Evolutionary conservation across 139 green algal species (phyloP).

Genomic region (Raphidocelis subcapitata): DNA sequence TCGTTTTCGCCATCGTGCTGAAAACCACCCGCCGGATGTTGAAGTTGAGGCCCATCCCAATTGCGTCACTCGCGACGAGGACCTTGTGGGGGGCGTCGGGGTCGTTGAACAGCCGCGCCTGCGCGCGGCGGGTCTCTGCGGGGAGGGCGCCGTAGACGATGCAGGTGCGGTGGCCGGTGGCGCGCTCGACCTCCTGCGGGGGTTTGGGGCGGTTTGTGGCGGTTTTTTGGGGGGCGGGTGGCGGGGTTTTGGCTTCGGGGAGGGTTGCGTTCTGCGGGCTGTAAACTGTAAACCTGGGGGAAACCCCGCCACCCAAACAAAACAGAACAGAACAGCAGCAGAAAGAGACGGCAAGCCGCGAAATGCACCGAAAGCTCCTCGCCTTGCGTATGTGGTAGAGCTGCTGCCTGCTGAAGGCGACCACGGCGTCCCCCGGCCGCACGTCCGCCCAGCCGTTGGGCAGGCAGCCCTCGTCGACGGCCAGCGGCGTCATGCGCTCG

Average conservation of each 20-base stretch:
- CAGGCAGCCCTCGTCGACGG: slow-evolving; percentile 39
- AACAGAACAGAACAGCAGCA: too few species aligned
- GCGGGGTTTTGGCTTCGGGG: too few species aligned
- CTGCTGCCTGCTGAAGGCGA: slow-evolving; percentile 80
- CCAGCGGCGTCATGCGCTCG: slow-evolving; percentile 68
- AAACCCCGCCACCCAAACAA: too few species aligned
- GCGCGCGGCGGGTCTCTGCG: slow-evolving; percentile 77
- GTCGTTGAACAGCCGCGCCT: slow-evolving; percentile 92
- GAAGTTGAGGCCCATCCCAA: slow-evolving; percentile 98
- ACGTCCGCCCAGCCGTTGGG: slow-evolving; percentile 39
- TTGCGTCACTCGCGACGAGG: slow-evolving; percentile 91
- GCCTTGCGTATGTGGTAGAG: slow-evolving; percentile 27
- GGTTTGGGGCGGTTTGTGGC: background rate
- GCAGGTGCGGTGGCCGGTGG: slow-evolving; percentile 41
- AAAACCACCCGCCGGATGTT: slow-evolving; percentile 71
- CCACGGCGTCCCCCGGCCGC: slow-evolving; percentile 86
- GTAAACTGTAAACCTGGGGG: too few species aligned
- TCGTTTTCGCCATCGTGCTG: slow-evolving; percentile 6
- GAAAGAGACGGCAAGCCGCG: too few species aligned
- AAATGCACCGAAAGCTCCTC: too few species aligned
- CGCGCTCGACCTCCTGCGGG: slow-evolving; percentile 39
- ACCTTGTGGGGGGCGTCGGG: slow-evolving; percentile 39
- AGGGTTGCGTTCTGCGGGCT: too few species aligned
- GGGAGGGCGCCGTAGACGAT: slow-evolving; percentile 91
- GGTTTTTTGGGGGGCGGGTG: too few species aligned